Percentiles rank a stretch among this genome's conserved stretches.
phyloP scores from a whole-genome alignment of 345 rosid species.

The Lumnitzera racemosa region DNA sequence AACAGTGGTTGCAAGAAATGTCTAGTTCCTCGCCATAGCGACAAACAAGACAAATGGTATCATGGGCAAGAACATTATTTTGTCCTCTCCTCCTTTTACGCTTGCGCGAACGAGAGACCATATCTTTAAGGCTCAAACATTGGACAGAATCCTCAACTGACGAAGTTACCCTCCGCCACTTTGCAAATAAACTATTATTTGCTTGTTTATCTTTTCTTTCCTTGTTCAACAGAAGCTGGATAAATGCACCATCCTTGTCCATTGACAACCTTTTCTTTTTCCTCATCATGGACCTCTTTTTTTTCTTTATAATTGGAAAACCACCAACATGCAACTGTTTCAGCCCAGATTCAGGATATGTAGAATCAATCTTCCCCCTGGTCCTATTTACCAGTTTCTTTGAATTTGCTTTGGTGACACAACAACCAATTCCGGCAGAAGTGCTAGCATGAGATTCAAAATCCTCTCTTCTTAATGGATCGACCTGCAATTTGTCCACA shows the following conservation, averaged over 20 bases:
- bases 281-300: conserved; percentile 10
- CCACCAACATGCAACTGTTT: conserved; percentile 5
- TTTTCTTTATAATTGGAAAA: conserved; percentile 9
- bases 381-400: conserved; percentile 2
- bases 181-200: conserved; percentile 7
- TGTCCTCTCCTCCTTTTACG: conserved; percentile 21
- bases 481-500: conserved; percentile 3
- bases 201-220: conserved; percentile 6
- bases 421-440: conserved; percentile 8
- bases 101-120: conserved; percentile 24
- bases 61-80: conserved; percentile 7
- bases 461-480: conserved; percentile 7
- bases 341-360: conserved; percentile 3
- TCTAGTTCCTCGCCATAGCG: conserved; percentile 27
- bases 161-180: not conserved
- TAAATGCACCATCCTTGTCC: conserved; percentile 4
- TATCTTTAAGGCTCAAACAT: conserved; percentile 17
- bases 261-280: conserved; percentile 6
- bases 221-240: conserved; percentile 1
- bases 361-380: conserved; percentile 4
- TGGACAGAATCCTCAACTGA: conserved; percentile 13
- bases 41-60: conserved; percentile 32
- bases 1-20: conserved; percentile 15
- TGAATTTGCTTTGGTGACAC: conserved; percentile 5
- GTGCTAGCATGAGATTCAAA: conserved; percentile 1